A percentile compares a stretch with the other conserved stretches of the same genome.
phyloP scores from a whole-genome alignment of 1,284 basidiomycete genomes.

The Sutorius eximius region DNA sequence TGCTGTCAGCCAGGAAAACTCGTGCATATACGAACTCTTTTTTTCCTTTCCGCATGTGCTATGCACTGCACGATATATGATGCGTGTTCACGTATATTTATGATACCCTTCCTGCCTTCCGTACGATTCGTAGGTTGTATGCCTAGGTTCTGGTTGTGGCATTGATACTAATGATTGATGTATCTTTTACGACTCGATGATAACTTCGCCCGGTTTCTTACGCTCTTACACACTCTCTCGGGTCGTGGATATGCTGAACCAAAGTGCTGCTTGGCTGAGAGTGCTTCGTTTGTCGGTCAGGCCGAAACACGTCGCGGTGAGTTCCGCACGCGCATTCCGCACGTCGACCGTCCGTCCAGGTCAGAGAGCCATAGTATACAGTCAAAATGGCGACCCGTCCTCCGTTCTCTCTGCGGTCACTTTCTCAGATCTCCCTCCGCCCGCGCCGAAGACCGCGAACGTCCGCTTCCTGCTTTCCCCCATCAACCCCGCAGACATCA shows the following conservation, averaged over 20 bases:
- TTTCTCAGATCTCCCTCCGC: slow-evolving; percentile 53
- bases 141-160: slow-evolving; percentile 14
- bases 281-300: not conserved
- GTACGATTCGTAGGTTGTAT: slow-evolving; percentile 23
- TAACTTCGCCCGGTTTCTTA: not conserved
- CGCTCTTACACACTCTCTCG: not conserved
- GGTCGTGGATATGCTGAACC: slow-evolving; percentile 7
- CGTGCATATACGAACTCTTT: slow-evolving; percentile 1
- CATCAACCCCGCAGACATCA: slow-evolving; percentile 79
- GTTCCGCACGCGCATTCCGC: slow-evolving; percentile 19
- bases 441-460: slow-evolving; percentile 57
- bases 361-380: slow-evolving; percentile 68
- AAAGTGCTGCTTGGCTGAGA: not conserved
- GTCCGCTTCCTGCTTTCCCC: slow-evolving; percentile 73
- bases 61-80: slow-evolving; percentile 11
- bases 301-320: not conserved
- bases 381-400: slow-evolving; percentile 56
- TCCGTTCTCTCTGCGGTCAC: slow-evolving; percentile 55
- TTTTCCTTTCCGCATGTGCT: not conserved
- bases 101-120: slow-evolving; percentile 10
- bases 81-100: slow-evolving; percentile 17
- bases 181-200: slow-evolving; percentile 14
- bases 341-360: slow-evolving; percentile 21
- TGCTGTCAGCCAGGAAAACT: slow-evolving; percentile 11
- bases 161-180: slow-evolving; percentile 4